Evolutionary conservation across 2,329 filamentous ascomycete species (phyloP).

Genomic region (Botryotinia convoluta): DNA sequence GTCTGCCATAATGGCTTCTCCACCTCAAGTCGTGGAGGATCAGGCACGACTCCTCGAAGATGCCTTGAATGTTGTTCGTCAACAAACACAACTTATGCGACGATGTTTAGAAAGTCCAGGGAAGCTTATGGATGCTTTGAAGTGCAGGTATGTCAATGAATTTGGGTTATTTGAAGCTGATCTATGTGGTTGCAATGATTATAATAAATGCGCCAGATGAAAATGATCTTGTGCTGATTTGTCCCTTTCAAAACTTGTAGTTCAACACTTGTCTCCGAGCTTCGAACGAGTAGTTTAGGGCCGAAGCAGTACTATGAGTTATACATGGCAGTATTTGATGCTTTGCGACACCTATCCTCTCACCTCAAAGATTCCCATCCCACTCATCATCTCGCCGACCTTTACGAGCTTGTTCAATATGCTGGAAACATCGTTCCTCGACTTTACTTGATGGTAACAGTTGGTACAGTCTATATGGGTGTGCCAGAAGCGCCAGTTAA

Average conservation of each 20-base stretch:
- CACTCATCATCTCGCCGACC: constrained; percentile 93
- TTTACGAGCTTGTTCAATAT: constrained; percentile 98
- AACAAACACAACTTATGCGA: constrained; percentile 96
- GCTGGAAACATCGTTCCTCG: constrained; percentile 96
- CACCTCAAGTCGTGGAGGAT: constrained; percentile 65
- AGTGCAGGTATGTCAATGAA: constrained; percentile 78
- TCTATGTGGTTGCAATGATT: neutral
- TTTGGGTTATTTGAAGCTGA: neutral
- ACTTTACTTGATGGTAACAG: constrained; percentile 98
- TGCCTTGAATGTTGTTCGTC: constrained; percentile 91
- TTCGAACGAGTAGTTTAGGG: constrained; percentile 94
- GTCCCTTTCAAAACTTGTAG: constrained; percentile 48
- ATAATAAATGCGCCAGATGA: constrained; percentile 10
- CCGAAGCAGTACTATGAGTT: constrained; percentile 99
- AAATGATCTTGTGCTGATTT: constrained; percentile 33
- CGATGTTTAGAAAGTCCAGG: constrained; percentile 95
- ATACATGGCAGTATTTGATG: constrained; percentile 99
- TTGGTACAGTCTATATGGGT: constrained; percentile 98
- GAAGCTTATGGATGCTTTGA: constrained; percentile 99
- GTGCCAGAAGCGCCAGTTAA: constrained; percentile 98
- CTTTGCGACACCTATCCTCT: constrained; percentile 90
- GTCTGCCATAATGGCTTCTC: constrained; percentile 46
- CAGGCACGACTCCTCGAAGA: constrained; percentile 94
- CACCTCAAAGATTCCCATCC: constrained; percentile 97
- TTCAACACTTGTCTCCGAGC: constrained; percentile 96